phyloP scores from a whole-genome alignment of 192 early-diverging fungal species.

The Podila verticillata region DNA sequence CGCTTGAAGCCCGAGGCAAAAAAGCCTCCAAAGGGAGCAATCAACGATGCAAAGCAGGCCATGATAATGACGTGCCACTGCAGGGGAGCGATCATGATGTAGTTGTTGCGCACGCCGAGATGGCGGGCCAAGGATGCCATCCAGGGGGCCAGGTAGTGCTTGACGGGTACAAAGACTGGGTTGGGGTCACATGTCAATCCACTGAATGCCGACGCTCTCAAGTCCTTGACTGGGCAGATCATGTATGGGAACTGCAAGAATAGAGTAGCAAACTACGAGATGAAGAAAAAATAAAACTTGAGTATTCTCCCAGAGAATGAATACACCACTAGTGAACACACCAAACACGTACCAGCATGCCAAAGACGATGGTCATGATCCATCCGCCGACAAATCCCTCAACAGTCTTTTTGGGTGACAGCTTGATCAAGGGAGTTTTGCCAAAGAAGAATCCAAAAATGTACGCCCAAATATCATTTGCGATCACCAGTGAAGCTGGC shows the following conservation, averaged over 20 bases:
- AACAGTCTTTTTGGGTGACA: constrained; percentile 98
- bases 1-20: constrained; percentile 97
- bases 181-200: constrained; percentile 63
- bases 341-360: constrained; percentile 67
- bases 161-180: constrained; percentile 61
- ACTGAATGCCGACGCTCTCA: constrained; percentile 58
- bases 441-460: constrained; percentile 97
- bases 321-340: too few species aligned
- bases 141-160: constrained; percentile 54
- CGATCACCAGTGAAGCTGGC: constrained; percentile 88
- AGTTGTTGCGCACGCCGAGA: constrained; percentile 30
- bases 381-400: constrained; percentile 96
- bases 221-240: constrained; percentile 67
- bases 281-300: neutral
- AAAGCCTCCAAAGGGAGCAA: constrained; percentile 98
- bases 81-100: constrained; percentile 81
- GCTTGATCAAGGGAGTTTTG: constrained; percentile 85
- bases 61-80: constrained; percentile 90
- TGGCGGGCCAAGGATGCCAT: constrained; percentile 39
- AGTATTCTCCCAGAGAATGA: too few species aligned
- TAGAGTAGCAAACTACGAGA: constrained; percentile 55
- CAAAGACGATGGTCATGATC: constrained; percentile 86
- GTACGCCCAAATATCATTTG: constrained; percentile 97
- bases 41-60: constrained; percentile 91
- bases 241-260: constrained; percentile 65